Evolutionary conservation across 805 yeast species (phyloP), one percentile per base, ranked within the genome.

Genomic region (Suhomyces sp.): DNA sequence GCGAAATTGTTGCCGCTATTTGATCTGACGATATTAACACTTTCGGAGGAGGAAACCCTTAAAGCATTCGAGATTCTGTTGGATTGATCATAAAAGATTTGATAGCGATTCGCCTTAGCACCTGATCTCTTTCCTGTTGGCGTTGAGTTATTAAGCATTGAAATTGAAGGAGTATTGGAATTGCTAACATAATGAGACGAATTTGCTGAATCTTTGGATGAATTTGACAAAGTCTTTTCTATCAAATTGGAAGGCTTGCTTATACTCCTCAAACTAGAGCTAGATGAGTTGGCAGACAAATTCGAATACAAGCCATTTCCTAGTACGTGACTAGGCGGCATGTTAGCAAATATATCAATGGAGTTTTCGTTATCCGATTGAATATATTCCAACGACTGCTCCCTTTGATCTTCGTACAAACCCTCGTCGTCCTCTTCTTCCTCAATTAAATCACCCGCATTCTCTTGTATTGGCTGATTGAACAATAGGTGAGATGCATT

Each of bases 101-200:
- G 81, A 55, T 78, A 80, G 48, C 82, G 65, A 27, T 64, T 66
- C 1, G 82, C 82, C 48, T 74, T 71, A 15, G 81, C 81, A 33
- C 66, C 74, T 13, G 71, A 72, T 59, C 68, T 68, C 60, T 67
- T 68, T 1, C 57, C 54, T 4, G 63, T 51, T 2, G 69, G 65
- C 1, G 65, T 62, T 6, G 57, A 47, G 41, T 51, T 61, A n/a
- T 48, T 27, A 46, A 38, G 50, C 12, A 33, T 44, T 13, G 26
- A 15, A 36, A 33, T 36, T n/a, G 27, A 44, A 7, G 51, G 58
- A 13, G 54, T 52, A 35, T 50, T 42, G 10, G 44, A 45, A n/a
- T 10, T 49, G 38, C 46, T 52, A 15, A 36, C 6, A 10, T 22
- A 44, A 23, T 49, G 47, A 22, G 24, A 27, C n/a, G 55, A 52